Percentiles rank a stretch among this genome's conserved stretches.
Evolutionary conservation across 2,329 filamentous ascomycete species (phyloP).

Genomic region (Colletotrichum sp.): DNA sequence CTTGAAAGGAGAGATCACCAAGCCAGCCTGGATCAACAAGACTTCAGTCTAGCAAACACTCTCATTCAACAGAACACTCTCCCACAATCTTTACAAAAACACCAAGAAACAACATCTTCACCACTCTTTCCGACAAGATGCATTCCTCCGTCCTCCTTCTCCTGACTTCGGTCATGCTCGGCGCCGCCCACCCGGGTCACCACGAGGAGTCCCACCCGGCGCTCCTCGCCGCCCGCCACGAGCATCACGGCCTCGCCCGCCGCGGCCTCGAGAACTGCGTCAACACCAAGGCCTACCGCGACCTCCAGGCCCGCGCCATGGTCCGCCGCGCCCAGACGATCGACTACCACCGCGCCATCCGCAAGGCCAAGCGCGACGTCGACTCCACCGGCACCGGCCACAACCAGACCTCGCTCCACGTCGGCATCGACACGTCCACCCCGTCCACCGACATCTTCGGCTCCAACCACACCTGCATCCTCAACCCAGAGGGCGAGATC

Average conservation of each 20-base stretch:
- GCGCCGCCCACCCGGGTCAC: constrained; percentile 4
- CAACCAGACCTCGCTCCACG: not conserved
- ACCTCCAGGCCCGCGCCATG: constrained; percentile 2
- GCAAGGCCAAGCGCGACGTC: constrained; percentile 2
- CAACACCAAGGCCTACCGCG: not conserved
- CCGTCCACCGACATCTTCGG: constrained; percentile 31
- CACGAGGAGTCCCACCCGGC: not conserved
- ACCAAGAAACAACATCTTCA: not conserved
- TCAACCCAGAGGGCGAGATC: constrained; percentile 50
- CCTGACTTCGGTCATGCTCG: not conserved
- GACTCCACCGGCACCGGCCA: not conserved
- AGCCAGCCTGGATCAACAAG: not conserved
- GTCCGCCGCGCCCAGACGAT: constrained; percentile 3
- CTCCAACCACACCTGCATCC: constrained; percentile 44
- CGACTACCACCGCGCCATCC: constrained; percentile 4
- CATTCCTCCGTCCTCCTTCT: constrained; percentile 1
- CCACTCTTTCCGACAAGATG: not conserved
- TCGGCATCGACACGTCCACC: not conserved
- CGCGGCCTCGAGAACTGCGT: not conserved
- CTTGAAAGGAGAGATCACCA: not conserved
- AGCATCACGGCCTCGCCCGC: constrained; percentile 5
- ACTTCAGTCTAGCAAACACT: not conserved
- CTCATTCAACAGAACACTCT: not conserved
- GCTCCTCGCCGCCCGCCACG: constrained; percentile 2
- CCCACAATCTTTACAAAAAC: not conserved